Conservation (phyloP, 2,329 filamentous ascomycete species). For the Scolecobasidium constrictum region DNA sequence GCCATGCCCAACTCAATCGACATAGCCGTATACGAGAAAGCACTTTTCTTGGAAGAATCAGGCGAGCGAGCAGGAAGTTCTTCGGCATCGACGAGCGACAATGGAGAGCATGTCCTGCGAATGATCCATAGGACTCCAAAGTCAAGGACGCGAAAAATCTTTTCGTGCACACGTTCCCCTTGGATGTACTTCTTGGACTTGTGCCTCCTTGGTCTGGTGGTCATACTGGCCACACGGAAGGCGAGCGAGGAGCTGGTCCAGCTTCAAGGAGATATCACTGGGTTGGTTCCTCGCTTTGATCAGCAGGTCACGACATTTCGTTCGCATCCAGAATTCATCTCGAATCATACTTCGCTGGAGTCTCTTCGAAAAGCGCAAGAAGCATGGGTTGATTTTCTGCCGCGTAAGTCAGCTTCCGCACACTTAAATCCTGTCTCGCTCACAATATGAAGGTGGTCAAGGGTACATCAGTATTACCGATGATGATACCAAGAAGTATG, state of each 20-base stretch:
- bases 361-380: constrained; percentile 4
- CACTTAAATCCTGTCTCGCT: background rate
- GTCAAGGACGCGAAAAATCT: background rate
- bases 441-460: constrained; percentile 2
- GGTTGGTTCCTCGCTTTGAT: constrained; percentile 5
- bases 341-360: constrained; percentile 7
- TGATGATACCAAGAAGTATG: background rate
- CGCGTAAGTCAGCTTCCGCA: constrained; percentile 1
- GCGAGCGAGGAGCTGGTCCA: background rate
- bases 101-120: background rate
- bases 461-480: constrained; percentile 4
- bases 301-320: constrained; percentile 1
- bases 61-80: background rate
- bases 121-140: background rate
- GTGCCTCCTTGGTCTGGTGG: constrained; percentile 1
- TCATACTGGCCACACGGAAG: constrained; percentile 4
- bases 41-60: constrained; percentile 4
- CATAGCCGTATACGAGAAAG: constrained; percentile 4
- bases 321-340: constrained; percentile 8
- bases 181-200: constrained; percentile 7
- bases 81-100: background rate
- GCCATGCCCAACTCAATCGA: constrained; percentile 7
- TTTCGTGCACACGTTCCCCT: constrained; percentile 6
- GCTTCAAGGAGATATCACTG: constrained; percentile 5
- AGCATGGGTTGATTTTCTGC: constrained; percentile 6